Evolutionary conservation across 768 basidiomycete genomes (phyloP).

Genomic region (Melanogaster broomeanus): DNA sequence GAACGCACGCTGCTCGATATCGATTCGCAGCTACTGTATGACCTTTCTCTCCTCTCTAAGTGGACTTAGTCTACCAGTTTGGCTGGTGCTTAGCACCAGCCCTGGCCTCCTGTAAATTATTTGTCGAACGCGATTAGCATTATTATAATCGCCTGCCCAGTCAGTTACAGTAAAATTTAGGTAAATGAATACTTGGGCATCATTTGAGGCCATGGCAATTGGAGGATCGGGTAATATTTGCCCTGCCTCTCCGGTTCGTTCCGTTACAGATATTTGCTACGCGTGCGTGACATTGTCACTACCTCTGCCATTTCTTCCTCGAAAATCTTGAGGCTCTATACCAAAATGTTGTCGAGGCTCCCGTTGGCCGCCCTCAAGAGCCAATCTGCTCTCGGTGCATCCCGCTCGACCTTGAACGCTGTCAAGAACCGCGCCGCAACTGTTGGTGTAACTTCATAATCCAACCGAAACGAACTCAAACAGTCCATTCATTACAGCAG

Average conservation of each 20-base stretch:
- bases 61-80: no score
- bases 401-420: constrained; percentile 44
- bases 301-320: constrained; percentile 38
- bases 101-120: constrained; percentile 24
- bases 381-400: constrained; percentile 47
- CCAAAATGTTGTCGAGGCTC: constrained; percentile 84
- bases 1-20: constrained; percentile 1
- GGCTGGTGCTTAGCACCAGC: no score
- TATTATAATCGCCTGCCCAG: no score
- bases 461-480: constrained; percentile 14
- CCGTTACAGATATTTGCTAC: constrained; percentile 43
- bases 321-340: constrained; percentile 43
- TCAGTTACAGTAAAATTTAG: no score
- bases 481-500: constrained; percentile 40
- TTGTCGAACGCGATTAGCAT: constrained; percentile 1
- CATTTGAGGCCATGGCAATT: background rate
- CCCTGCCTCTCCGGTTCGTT: constrained; percentile 47
- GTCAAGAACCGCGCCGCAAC: constrained; percentile 48
- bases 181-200: background rate
- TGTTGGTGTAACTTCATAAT: constrained; percentile 40
- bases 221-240: constrained; percentile 14
- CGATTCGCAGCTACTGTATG: background rate
- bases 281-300: constrained; percentile 48
- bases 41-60: no score
- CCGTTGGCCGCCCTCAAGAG: constrained; percentile 71